These are phyloP conservation scores for Spiraea crenata DNA, from an alignment of 331 rosid genomes.

Conservation along the genomic window DNA sequence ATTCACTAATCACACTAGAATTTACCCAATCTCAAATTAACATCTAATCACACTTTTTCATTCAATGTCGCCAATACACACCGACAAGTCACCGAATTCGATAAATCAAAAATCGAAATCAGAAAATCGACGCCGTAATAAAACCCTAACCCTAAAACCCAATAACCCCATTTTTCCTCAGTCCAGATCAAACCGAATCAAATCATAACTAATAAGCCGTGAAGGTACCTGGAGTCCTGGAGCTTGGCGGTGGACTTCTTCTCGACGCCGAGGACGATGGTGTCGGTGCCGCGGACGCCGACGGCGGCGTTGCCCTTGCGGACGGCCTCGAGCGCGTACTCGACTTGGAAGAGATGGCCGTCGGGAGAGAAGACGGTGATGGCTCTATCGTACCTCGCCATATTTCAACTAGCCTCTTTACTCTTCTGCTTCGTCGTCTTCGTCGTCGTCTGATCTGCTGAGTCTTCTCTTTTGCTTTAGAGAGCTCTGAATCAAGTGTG, in stretches of 20 bases:
- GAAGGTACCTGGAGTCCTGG: constrained; percentile 74
- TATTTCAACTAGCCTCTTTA: constrained; percentile 18
- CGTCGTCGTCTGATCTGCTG: constrained; percentile 11
- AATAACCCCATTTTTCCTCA: not conserved
- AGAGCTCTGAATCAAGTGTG: too few species aligned
- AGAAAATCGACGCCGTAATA: not conserved
- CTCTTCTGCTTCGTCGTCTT: constrained; percentile 8
- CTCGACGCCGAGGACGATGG: constrained; percentile 96
- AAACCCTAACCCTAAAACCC: constrained; percentile 20
- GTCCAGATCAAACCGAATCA: constrained; percentile 6
- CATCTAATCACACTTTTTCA: not conserved
- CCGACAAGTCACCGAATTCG: not conserved
- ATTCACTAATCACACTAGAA: not conserved
- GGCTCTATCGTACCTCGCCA: constrained; percentile 99
- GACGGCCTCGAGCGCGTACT: constrained; percentile 98
- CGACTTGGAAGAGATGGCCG: constrained; percentile 96
- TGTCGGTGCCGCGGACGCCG: constrained; percentile 96
- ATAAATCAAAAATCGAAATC: not conserved
- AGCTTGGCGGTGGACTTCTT: constrained; percentile 94
- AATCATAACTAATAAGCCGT: too few species aligned
- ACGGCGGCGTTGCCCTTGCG: constrained; percentile 99
- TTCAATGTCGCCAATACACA: not conserved
- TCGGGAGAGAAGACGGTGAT: constrained; percentile 97
- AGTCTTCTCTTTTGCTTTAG: not conserved
- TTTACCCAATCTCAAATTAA: not conserved